Evolutionary conservation across 2,329 filamentous ascomycete species (phyloP).

Genomic region (Pseudocercospora vitis): DNA sequence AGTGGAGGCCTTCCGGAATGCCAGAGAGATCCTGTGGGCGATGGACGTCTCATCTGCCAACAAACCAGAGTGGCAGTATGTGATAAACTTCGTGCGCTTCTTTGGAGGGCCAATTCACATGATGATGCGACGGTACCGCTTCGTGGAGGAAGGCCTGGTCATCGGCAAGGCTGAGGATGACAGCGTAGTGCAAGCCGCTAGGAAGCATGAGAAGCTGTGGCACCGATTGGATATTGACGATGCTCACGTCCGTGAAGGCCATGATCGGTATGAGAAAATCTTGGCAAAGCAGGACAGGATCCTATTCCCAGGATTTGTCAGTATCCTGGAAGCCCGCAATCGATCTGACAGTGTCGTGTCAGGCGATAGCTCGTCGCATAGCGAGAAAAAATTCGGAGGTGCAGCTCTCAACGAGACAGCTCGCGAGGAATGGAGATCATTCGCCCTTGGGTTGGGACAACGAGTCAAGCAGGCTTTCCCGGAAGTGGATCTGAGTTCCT

Average conservation of each 20-base stretch:
- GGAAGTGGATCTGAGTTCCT: conserved; percentile 13
- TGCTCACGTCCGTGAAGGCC: neutral
- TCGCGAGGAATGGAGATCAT: conserved; percentile 5
- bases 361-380: neutral
- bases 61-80: conserved; percentile 1
- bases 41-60: conserved; percentile 33
- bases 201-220: conserved; percentile 39
- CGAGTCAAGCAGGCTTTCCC: conserved; percentile 10
- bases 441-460: conserved; percentile 3
- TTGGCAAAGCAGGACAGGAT: conserved; percentile 7
- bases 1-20: conserved; percentile 26
- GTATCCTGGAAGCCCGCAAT: conserved; percentile 7
- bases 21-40: conserved; percentile 39
- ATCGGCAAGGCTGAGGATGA: conserved; percentile 34
- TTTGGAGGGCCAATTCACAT: conserved; percentile 40
- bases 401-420: neutral
- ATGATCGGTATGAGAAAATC: conserved; percentile 11
- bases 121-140: conserved; percentile 40
- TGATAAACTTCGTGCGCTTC: conserved; percentile 34
- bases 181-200: conserved; percentile 28
- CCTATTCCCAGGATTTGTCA: conserved; percentile 12
- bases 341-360: conserved; percentile 5
- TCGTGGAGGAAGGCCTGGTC: conserved; percentile 37
- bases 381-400: conserved; percentile 3
- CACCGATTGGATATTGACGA: conserved; percentile 31